Percentiles rank a stretch among this genome's conserved stretches.
phyloP scores from a whole-genome alignment of 75 land plant species.

The Pinus tabuliformis region DNA sequence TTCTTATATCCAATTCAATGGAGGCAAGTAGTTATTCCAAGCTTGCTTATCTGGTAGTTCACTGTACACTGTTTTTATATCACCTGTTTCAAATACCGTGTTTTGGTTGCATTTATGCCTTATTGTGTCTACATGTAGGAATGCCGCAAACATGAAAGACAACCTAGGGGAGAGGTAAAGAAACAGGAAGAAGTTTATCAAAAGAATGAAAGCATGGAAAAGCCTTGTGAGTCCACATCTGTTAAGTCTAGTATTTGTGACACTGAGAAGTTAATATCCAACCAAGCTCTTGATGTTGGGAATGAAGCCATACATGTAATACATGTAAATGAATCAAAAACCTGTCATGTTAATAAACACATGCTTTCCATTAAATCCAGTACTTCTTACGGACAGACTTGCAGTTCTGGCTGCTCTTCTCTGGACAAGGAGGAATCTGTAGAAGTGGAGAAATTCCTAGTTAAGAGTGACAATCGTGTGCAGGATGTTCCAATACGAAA shows the following conservation, averaged over 20 bases:
- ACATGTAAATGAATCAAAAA: not conserved
- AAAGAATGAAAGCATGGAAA: not conserved
- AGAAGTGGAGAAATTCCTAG: not conserved
- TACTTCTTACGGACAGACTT: not conserved
- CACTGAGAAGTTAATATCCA: constrained; percentile 1
- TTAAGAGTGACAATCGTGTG: not conserved
- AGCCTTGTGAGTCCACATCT: not conserved
- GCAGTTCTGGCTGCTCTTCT: not conserved
- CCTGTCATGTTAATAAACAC: not conserved
- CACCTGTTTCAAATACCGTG: not conserved
- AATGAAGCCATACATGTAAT: not conserved
- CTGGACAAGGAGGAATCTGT: not conserved
- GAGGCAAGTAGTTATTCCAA: not conserved
- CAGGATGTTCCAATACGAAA: not conserved
- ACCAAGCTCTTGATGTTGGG: not conserved
- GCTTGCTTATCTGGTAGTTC: not conserved
- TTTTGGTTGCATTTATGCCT: not conserved
- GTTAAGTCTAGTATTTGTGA: not conserved
- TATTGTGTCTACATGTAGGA: not conserved
- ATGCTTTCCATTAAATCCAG: not conserved
- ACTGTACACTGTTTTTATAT: not conserved
- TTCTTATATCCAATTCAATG: not conserved
- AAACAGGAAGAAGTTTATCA: not conserved
- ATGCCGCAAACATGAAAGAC: not conserved
- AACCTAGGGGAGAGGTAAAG: not conserved